Evolutionary conservation across 768 basidiomycete genomes (phyloP), one percentile per base, ranked within the genome.

Genomic region (Rhodosporidiobolus odoratus): DNA sequence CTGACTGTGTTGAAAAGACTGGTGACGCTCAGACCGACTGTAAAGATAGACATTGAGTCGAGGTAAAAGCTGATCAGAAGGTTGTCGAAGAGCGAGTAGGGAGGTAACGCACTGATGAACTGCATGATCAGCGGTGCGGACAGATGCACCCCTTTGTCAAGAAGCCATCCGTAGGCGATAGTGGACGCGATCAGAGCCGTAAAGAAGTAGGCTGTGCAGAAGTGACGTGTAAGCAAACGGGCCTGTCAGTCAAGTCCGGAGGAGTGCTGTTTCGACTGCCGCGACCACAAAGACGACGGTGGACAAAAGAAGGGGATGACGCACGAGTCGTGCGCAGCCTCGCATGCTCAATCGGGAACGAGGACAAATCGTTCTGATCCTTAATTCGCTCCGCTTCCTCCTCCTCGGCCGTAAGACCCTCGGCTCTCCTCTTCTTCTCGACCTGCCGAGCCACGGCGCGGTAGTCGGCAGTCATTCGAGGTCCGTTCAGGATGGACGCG

Each of bases 381-480:
- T 58, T 58, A n/a, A 38, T 50, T 34, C 52, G 32, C 27, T 68
- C 53, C 8, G 32, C 62, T 21, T 74, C 73, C 65, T 69, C 69
- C 76, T 79, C 45, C 25, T 65, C 54, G 25, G 58, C 61, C 9
- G 56, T 47, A 10, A 30, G 35, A 0, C 54, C 70, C 8, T 65
- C 62, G n/a, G 38, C 68, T 10, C 37, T n/a, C 27, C 45, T 52
- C 34, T 53, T 56, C 40, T 72, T 62, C 65, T 73, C 72, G 75
- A 67, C 64, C 38, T 76, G 72, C 57, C 72, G 68, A 62, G 78
- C 82, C 57, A 81, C 80, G 72, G 76, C 79, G 72, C 75, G 83
- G 77, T 87, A 94, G 70, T 90, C 86, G 72, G 81, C 80, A 73
- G 93, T 88, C 15, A 91, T 78, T 17, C 89, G 75, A 64, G 81